Percentiles rank a stretch among this genome's conserved stretches.
Evolutionary conservation across 768 basidiomycete genomes (phyloP).

Genomic region (Tulasnella sp.): DNA sequence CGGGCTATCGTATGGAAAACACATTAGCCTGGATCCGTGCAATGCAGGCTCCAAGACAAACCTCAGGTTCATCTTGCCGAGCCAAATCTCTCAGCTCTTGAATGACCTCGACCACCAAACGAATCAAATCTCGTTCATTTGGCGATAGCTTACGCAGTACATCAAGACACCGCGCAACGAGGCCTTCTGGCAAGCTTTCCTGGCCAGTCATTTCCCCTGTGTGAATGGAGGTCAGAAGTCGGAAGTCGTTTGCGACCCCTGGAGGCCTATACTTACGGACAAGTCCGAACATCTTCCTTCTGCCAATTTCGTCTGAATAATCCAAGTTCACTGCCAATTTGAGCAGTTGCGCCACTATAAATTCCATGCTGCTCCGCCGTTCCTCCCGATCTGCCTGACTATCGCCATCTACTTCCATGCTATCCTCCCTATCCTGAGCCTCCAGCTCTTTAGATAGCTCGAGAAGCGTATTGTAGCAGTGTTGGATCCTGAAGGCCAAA

Average conservation of each 20-base stretch:
- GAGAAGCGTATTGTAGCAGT: conserved; percentile 59
- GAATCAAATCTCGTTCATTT: conserved; percentile 76
- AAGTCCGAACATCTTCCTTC: conserved; percentile 78
- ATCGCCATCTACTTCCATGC: conserved; percentile 35
- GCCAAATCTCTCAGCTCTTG: conserved; percentile 62
- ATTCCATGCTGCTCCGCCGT: conserved; percentile 37
- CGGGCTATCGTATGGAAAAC: neutral
- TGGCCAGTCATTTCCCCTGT: conserved; percentile 75
- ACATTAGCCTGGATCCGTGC: conserved; percentile 19
- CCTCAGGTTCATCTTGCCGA: conserved; percentile 34
- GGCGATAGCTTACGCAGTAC: conserved; percentile 64
- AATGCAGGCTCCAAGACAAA: neutral
- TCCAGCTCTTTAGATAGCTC: conserved; percentile 35
- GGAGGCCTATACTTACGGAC: conserved; percentile 50
- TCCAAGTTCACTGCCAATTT: conserved; percentile 71
- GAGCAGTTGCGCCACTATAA: conserved; percentile 74
- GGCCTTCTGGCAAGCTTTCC: conserved; percentile 54
- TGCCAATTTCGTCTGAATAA: conserved; percentile 86
- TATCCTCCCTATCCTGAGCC: conserved; percentile 25
- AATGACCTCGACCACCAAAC: conserved; percentile 80
- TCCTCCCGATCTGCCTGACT: conserved; percentile 43
- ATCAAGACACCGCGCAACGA: conserved; percentile 73
- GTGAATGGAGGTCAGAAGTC: neutral
- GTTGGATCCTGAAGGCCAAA: conserved; percentile 68
- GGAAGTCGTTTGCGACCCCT: neutral